Conservation (phyloP, 2,329 filamentous ascomycete species). For the Berkeleyomyces basicola region DNA sequence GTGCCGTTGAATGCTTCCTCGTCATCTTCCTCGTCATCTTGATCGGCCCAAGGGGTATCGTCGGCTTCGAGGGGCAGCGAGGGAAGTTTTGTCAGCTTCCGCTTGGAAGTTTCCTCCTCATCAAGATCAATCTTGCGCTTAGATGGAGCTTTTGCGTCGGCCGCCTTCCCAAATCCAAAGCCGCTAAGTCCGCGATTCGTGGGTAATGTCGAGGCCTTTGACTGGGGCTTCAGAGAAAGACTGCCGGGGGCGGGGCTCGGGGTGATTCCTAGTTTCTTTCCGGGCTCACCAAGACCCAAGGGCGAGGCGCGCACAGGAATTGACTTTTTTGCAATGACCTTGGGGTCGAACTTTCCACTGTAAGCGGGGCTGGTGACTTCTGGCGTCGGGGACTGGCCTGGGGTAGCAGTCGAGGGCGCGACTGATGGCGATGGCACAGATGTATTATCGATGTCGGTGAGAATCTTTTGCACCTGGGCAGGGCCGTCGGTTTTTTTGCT, state of each 20-base stretch:
- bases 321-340: conserved; percentile 42
- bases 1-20: conserved; percentile 62
- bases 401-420: conserved; percentile 32
- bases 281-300: conserved; percentile 24
- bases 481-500: conserved; percentile 46
- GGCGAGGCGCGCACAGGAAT: conserved; percentile 36
- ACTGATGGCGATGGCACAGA: conserved; percentile 31
- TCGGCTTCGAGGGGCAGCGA: conserved; percentile 52
- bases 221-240: conserved; percentile 14
- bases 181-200: conserved; percentile 57
- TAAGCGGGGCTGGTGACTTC: conserved; percentile 30
- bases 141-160: conserved; percentile 44
- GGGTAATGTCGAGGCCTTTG: conserved; percentile 37
- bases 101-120: conserved; percentile 71
- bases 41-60: conserved; percentile 41
- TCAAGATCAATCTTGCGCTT: conserved; percentile 71
- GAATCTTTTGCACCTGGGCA: conserved; percentile 49
- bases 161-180: conserved; percentile 64
- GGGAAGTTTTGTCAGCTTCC: conserved; percentile 83
- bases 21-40: conserved; percentile 55
- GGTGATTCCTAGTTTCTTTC: conserved; percentile 24
- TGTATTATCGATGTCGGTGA: conserved; percentile 60
- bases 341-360: conserved; percentile 67
- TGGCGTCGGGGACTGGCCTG: conserved; percentile 30
- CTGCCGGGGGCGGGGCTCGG: not conserved